Conservation (phyloP, 345 rosid species). For the Trapa bicornis region DNA sequence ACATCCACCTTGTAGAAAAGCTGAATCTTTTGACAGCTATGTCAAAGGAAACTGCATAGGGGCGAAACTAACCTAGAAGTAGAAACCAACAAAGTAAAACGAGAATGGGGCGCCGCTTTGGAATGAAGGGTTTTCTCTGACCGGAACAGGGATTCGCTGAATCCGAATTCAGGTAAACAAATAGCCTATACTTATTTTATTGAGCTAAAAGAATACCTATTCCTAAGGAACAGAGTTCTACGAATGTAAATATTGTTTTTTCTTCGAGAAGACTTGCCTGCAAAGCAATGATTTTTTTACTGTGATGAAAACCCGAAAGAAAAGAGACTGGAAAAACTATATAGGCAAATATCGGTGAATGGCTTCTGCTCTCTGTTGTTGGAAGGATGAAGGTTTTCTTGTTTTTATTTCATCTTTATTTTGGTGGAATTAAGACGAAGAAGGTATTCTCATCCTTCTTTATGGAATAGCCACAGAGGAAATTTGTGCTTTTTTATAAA, state of each 20-base stretch:
- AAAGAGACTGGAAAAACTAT: background rate
- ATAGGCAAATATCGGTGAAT: background rate
- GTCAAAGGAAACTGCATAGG: background rate
- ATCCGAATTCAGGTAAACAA: conserved; percentile 1
- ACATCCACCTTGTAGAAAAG: background rate
- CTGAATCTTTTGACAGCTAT: background rate
- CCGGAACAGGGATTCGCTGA: background rate
- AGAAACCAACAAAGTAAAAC: background rate
- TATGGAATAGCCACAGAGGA: too few relatives aligned
- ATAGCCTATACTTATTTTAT: background rate
- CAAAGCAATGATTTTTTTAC: conserved; percentile 1
- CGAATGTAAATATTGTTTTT: background rate
- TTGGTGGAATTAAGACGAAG: too few relatives aligned
- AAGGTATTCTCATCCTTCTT: too few relatives aligned
- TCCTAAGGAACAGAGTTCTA: background rate
- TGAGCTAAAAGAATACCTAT: background rate
- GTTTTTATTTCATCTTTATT: background rate
- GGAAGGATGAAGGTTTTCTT: conserved; percentile 15
- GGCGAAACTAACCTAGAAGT: conserved; percentile 4
- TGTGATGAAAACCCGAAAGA: too few relatives aligned
- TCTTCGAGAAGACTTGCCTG: background rate
- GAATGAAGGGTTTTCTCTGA: background rate
- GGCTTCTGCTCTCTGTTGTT: background rate
- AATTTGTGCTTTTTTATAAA: too few relatives aligned
- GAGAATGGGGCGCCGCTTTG: background rate